Evolutionary conservation across 148 eudicot species (phyloP).

Genomic region (Cornus suecica): DNA sequence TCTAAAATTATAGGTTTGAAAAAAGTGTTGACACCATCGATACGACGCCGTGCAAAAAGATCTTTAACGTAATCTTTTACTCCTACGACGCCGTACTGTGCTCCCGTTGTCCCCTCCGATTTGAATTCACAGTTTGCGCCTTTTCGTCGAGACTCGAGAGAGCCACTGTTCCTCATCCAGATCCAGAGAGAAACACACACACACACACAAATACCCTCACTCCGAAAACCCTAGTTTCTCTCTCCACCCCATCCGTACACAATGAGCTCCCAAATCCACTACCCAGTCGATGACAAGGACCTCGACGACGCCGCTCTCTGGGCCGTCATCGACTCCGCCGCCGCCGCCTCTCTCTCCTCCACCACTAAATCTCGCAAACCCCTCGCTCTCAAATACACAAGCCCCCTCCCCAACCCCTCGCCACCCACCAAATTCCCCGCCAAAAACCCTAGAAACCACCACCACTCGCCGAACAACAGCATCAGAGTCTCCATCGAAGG

Average conservation of each 20-base stretch:
- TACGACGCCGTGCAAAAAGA: too few relatives aligned
- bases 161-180: background rate
- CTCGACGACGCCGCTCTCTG: constrained; percentile 83
- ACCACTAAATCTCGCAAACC: constrained; percentile 39
- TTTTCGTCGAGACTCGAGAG: too few relatives aligned
- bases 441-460: constrained; percentile 20
- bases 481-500: constrained; percentile 12
- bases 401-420: constrained; percentile 27
- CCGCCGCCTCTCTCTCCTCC: constrained; percentile 54
- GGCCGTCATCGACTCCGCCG: constrained; percentile 93
- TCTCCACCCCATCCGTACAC: background rate
- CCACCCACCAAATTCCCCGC: constrained; percentile 21
- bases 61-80: too few relatives aligned
- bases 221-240: background rate
- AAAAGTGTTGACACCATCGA: too few relatives aligned
- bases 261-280: constrained; percentile 40
- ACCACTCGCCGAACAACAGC: constrained; percentile 4
- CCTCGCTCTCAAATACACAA: constrained; percentile 29
- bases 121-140: too few relatives aligned
- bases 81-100: too few relatives aligned
- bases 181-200: background rate
- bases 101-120: too few relatives aligned
- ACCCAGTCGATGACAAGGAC: constrained; percentile 68
- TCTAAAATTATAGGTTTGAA: too few relatives aligned
- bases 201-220: background rate